Evolutionary conservation across 139 green algal genomes (phyloP).

Genomic region (Chlorella vulgaris): DNA sequence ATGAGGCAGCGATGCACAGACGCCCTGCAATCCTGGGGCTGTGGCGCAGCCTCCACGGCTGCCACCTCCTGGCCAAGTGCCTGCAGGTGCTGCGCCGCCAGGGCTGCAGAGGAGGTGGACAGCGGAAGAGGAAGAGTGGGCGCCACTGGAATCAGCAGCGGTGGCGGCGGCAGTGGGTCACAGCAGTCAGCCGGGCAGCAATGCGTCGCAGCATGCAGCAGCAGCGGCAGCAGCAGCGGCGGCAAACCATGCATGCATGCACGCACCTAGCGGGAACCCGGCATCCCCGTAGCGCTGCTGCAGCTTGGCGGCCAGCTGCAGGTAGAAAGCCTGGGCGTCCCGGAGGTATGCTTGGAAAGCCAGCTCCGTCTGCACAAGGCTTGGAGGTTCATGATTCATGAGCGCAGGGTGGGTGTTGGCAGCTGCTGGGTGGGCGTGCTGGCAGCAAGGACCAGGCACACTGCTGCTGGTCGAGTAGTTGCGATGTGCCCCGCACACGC

Average conservation of each 20-base stretch:
- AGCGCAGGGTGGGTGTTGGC: not conserved
- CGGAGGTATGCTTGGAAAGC: conserved; percentile 70
- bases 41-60: not conserved
- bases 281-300: conserved; percentile 52
- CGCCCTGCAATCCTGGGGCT: not conserved
- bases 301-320: conserved; percentile 56
- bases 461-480: not conserved
- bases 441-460: not conserved
- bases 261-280: conserved; percentile 25
- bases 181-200: too few species aligned
- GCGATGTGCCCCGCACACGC: not conserved
- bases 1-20: conserved; percentile 70
- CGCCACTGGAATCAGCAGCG: too few species aligned
- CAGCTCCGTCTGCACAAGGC: conserved; percentile 16
- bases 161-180: too few species aligned
- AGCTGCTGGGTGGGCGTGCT: not conserved
- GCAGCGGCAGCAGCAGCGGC: too few species aligned
- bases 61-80: not conserved
- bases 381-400: not conserved
- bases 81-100: conserved; percentile 18
- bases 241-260: too few species aligned
- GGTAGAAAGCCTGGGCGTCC: conserved; percentile 69
- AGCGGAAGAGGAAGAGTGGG: not conserved
- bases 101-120: not conserved
- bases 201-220: too few species aligned